Evolutionary conservation across 208 protist genomes (phyloP).

Genomic region (Herpetomonas tarakana): DNA sequence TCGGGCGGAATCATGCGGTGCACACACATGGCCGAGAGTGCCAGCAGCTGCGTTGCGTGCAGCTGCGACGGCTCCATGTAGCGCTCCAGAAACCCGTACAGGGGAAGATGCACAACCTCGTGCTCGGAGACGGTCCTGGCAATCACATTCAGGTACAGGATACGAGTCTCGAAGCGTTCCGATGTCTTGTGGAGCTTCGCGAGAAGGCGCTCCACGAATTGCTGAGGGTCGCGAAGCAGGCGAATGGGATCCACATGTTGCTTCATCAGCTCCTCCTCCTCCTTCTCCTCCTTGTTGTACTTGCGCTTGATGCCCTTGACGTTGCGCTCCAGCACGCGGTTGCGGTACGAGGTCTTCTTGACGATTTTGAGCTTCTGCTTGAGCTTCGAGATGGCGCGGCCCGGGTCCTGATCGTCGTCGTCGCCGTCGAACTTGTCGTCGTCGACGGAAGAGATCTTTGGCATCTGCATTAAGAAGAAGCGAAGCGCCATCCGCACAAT

Average conservation of each 20-base stretch:
- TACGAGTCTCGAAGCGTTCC: constrained; percentile 93
- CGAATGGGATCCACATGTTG: constrained; percentile 93
- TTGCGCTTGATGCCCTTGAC: constrained; percentile 60
- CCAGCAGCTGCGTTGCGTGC: constrained; percentile 95
- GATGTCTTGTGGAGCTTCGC: constrained; percentile 88
- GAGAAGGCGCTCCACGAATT: constrained; percentile 95
- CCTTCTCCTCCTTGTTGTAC: constrained; percentile 83
- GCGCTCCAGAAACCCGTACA: constrained; percentile 96
- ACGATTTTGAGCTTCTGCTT: constrained; percentile 92
- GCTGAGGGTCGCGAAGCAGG: constrained; percentile 96
- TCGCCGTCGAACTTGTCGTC: constrained; percentile 56
- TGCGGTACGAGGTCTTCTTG: constrained; percentile 89
- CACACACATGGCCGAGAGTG: constrained; percentile 93
- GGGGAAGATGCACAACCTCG: constrained; percentile 94
- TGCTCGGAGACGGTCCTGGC: constrained; percentile 93
- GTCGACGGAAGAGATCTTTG: constrained; percentile 75
- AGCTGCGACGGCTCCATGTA: constrained; percentile 97
- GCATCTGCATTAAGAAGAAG: constrained; percentile 95
- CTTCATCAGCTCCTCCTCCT: constrained; percentile 76
- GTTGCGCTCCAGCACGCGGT: constrained; percentile 83
- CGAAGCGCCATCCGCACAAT: constrained; percentile 93
- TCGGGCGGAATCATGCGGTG: constrained; percentile 96
- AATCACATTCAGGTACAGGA: constrained; percentile 97
- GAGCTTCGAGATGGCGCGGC: constrained; percentile 81
- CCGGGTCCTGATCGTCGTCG: constrained; percentile 71